Percentiles rank a stretch among this genome's conserved stretches.
These are phyloP conservation scores for Cordyceps fumosorosea DNA, from an alignment of 2,329 filamentous ascomycete genomes.

Conservation along the genomic window DNA sequence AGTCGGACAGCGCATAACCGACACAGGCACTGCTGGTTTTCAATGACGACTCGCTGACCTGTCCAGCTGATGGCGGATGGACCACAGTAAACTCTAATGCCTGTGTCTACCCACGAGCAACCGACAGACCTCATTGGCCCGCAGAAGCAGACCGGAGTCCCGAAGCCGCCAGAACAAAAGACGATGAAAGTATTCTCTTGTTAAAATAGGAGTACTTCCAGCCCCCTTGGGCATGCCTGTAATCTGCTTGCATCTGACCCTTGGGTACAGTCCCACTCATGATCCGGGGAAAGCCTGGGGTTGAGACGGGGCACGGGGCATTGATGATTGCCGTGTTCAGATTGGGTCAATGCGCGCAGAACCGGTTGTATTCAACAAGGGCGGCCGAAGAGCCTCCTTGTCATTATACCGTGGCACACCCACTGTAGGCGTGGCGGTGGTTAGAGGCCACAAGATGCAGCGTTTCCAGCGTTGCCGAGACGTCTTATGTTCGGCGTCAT, in stretches of 20 bases:
- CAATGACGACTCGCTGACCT: neutral
- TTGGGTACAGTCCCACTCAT: slow-evolving; percentile 1
- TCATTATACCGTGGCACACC: neutral
- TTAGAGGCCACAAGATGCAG: no score
- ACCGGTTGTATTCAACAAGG: no score
- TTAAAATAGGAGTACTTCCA: neutral
- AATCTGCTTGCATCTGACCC: neutral
- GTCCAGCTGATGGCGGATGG: no score
- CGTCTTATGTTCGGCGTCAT: no score
- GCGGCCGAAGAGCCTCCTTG: no score
- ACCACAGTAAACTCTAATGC: neutral
- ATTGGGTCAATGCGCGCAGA: neutral
- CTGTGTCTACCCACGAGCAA: neutral
- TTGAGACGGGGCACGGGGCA: slow-evolving; percentile 3
- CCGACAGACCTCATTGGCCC: neutral
- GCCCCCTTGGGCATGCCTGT: neutral
- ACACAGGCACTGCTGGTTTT: neutral
- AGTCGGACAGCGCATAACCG: no score
- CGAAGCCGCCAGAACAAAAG: no score
- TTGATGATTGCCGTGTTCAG: slow-evolving; percentile 7
- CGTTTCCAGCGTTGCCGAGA: no score
- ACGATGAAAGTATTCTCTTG: neutral
- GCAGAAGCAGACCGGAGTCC: neutral
- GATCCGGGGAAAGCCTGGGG: slow-evolving; percentile 9
- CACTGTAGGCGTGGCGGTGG: no score